These are phyloP conservation scores for Forsythia viridissima DNA, from an alignment of 257 asterid species.

Conservation along the genomic window DNA sequence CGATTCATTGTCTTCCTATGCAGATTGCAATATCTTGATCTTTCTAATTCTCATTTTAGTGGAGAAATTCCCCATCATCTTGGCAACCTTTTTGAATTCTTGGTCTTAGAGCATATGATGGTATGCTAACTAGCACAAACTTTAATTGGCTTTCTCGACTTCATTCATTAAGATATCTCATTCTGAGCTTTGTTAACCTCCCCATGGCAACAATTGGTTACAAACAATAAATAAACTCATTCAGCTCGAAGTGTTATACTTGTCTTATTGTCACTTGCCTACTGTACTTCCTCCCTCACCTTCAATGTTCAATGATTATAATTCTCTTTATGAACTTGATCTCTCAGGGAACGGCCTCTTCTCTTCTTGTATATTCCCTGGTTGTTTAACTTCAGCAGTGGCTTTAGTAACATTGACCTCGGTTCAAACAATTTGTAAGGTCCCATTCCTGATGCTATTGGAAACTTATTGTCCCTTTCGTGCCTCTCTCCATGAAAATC, in stretches of 20 bases:
- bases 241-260: neutral
- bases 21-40: too few species aligned
- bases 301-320: neutral
- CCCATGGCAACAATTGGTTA: slow-evolving; percentile 17
- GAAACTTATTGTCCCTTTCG: neutral
- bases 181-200: slow-evolving; percentile 2
- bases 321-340: slow-evolving; percentile 18
- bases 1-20: too few species aligned
- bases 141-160: slow-evolving; percentile 22
- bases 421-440: neutral
- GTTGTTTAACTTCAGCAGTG: slow-evolving; percentile 15
- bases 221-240: slow-evolving; percentile 11
- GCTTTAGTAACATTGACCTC: neutral
- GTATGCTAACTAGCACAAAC: neutral
- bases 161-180: slow-evolving; percentile 15
- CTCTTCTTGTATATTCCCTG: neutral
- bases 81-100: slow-evolving; percentile 14
- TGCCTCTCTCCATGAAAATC: neutral
- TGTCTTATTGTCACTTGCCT: neutral
- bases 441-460: slow-evolving; percentile 3
- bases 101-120: neutral
- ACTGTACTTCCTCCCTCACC: neutral
- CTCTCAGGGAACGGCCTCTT: neutral
- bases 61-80: neutral
- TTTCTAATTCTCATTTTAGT: neutral